A percentile compares a stretch with the other conserved stretches of the same genome.
Conservation (phyloP, 2,329 filamentous ascomycete genomes). For the Talaromyces funiculosus region DNA sequence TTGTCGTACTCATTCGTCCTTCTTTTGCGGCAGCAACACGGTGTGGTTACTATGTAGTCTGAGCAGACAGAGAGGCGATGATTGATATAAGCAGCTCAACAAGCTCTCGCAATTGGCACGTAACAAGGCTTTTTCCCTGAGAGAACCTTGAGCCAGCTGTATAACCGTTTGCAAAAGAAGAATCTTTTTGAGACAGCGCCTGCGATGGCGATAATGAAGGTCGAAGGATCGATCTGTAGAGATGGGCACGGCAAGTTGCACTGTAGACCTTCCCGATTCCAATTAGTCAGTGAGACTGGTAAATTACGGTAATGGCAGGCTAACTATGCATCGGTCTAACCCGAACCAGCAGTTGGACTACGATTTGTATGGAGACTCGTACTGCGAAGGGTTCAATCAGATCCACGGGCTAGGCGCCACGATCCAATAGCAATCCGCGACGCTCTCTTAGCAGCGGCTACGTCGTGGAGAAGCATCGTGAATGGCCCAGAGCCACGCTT, state of each 20-base stretch:
- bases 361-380: neutral
- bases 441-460: conserved; percentile 6
- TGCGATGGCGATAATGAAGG: neutral
- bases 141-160: neutral
- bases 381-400: conserved; percentile 6
- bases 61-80: neutral
- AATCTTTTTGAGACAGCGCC: neutral
- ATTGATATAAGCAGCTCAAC: neutral
- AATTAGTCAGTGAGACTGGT: neutral
- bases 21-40: neutral
- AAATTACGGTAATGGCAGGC: neutral
- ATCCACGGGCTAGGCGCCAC: neutral
- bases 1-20: conserved; percentile 6
- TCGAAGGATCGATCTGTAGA: neutral
- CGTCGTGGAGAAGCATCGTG: neutral
- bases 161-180: neutral
- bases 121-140: neutral
- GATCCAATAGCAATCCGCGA: neutral
- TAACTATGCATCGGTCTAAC: neutral
- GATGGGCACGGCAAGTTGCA: conserved; percentile 1
- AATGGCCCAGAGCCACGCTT: conserved; percentile 4
- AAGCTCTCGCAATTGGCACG: neutral
- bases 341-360: conserved; percentile 1
- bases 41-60: too few species aligned
- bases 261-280: neutral